Percentiles rank a stretch among this genome's conserved stretches.
Evolutionary conservation across 1,284 basidiomycete species (phyloP).

Genomic region (Erythrobasidium hasegawianum): DNA sequence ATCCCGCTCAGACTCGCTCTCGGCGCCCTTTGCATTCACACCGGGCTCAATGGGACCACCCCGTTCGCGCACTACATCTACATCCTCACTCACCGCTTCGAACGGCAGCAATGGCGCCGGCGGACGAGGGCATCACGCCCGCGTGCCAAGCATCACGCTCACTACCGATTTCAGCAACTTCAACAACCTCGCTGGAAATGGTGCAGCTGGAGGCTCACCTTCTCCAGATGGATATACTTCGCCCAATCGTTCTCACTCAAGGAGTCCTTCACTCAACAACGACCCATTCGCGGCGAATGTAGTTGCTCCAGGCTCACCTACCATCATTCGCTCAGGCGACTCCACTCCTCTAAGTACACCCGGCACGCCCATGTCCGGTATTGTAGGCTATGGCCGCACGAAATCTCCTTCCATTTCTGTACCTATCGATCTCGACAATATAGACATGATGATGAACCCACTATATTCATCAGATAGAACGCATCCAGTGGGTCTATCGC

Average conservation of each 20-base stretch:
- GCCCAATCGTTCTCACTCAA: conserved; percentile 1
- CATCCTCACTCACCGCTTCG: conserved; percentile 10
- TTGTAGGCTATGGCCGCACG: conserved; percentile 11
- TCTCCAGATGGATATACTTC: conserved; percentile 21
- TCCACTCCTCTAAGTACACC: conserved; percentile 27
- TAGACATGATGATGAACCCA: conserved; percentile 29
- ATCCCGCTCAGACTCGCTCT: conserved; percentile 13
- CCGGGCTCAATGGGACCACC: conserved; percentile 24
- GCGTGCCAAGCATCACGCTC: conserved; percentile 27
- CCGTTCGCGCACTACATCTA: conserved; percentile 20
- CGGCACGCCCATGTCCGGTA: conserved; percentile 24
- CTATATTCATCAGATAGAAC: conserved; percentile 24
- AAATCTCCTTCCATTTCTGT: conserved; percentile 21
- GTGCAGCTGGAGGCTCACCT: neutral
- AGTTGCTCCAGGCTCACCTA: neutral
- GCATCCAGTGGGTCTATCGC: conserved; percentile 24
- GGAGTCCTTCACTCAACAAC: neutral
- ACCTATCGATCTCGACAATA: conserved; percentile 28
- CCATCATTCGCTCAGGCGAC: conserved; percentile 1
- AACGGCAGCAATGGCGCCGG: neutral
- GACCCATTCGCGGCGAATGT: conserved; percentile 18
- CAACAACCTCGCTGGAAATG: conserved; percentile 26
- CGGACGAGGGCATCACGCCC: conserved; percentile 7
- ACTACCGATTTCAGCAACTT: conserved; percentile 32
- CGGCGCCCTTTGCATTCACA: conserved; percentile 26